Conservation (phyloP, 1,284 basidiomycete genomes). For the Ceratobasidium sp. region DNA sequence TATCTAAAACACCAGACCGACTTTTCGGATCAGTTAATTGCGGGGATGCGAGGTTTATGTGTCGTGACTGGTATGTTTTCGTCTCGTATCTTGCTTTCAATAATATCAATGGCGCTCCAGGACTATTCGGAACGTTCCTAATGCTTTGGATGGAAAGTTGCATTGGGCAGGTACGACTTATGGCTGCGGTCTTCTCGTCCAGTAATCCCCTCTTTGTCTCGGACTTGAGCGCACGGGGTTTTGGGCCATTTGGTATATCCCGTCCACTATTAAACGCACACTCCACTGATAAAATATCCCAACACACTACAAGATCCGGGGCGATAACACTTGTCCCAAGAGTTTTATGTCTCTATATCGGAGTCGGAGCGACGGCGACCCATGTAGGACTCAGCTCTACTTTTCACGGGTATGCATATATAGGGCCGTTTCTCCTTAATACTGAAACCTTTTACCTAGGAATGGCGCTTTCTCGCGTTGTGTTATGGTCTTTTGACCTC, state of each 20-base stretch:
- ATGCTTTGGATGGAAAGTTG: conserved; percentile 61
- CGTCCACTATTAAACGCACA: background rate
- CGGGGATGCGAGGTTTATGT: conserved; percentile 67
- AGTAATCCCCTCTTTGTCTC: background rate
- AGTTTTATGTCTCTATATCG: conserved; percentile 24
- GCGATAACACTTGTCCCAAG: conserved; percentile 27
- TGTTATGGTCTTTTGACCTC: conserved; percentile 68
- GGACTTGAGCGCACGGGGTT: conserved; percentile 25
- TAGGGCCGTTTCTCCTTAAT: background rate
- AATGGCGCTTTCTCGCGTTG: conserved; percentile 65
- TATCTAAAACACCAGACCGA: conserved; percentile 63
- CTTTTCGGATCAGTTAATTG: conserved; percentile 67
- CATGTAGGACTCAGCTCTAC: conserved; percentile 58
- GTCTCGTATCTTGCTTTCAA: conserved; percentile 40
- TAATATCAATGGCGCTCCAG: background rate
- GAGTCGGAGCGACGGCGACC: conserved; percentile 49
- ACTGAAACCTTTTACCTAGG: conserved; percentile 53
- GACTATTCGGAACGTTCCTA: conserved; percentile 63
- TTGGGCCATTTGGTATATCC: conserved; percentile 28
- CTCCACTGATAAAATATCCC: background rate
- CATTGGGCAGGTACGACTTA: conserved; percentile 61
- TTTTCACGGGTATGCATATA: conserved; percentile 56
- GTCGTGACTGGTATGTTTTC: conserved; percentile 57
- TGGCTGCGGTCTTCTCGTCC: background rate
- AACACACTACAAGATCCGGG: conserved; percentile 9